These are phyloP conservation scores for Dentipellis sp. DNA, from an alignment of 768 basidiomycete species.

Conservation along the genomic window DNA sequence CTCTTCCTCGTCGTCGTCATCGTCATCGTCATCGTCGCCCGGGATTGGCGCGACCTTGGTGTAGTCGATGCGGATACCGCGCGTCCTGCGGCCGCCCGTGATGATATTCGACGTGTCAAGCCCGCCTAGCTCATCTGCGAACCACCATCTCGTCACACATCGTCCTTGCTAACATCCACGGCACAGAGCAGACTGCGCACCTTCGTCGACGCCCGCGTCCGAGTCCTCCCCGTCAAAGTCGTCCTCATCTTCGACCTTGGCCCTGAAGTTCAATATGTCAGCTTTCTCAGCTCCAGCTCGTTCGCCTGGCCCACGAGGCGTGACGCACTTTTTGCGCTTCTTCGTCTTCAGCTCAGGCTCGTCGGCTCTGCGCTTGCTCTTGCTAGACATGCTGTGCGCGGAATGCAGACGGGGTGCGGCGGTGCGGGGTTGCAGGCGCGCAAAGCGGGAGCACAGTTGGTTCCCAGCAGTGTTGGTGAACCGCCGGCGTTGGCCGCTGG, in stretches of 20 bases:
- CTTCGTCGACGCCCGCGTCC: constrained; percentile 19
- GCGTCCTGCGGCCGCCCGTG: constrained; percentile 18
- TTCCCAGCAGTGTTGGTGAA: no score
- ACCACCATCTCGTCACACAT: not conserved
- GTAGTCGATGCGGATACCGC: constrained; percentile 19
- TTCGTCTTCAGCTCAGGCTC: not conserved
- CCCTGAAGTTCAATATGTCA: constrained; percentile 10
- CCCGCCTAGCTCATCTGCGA: constrained; percentile 17
- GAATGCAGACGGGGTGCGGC: no score
- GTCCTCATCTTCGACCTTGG: constrained; percentile 20
- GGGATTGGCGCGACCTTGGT: constrained; percentile 20
- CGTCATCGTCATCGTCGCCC: constrained; percentile 23
- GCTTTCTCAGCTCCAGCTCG: constrained; percentile 15
- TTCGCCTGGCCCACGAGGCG: no score
- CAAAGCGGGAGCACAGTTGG: no score
- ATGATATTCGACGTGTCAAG: constrained; percentile 16
- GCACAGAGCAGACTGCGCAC: constrained; percentile 7
- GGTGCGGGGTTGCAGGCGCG: no score
- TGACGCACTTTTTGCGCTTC: constrained; percentile 15
- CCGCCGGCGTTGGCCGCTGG: no score
- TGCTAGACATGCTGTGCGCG: not conserved
- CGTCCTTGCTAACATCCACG: not conserved
- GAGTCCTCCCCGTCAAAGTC: constrained; percentile 16
- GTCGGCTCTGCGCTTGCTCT: not conserved
- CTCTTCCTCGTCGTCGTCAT: constrained; percentile 44